phyloP scores from a whole-genome alignment of 1,284 basidiomycete genomes.

The Cutaneotrichosporon dermatis region DNA sequence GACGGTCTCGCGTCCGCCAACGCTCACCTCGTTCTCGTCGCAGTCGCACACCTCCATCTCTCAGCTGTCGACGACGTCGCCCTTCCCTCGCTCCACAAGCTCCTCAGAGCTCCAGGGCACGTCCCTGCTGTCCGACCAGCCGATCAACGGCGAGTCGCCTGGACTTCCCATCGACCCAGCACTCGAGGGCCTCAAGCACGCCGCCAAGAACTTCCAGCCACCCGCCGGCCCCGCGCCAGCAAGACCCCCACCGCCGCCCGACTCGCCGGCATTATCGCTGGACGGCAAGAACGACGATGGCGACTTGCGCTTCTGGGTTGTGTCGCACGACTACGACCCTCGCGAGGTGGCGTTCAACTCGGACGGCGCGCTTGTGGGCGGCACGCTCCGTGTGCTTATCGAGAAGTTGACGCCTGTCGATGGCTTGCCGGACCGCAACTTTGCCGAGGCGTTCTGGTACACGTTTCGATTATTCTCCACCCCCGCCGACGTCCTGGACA shows the following conservation, averaged over 20 bases:
- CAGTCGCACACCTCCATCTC: conserved; percentile 8
- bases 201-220: conserved; percentile 7
- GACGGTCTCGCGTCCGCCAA: conserved; percentile 5
- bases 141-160: conserved; percentile 8
- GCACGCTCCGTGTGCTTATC: conserved; percentile 78
- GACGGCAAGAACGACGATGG: conserved; percentile 13
- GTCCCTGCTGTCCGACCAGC: neutral
- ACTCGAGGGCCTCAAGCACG: conserved; percentile 13
- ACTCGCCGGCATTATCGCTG: conserved; percentile 4
- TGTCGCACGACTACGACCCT: conserved; percentile 52
- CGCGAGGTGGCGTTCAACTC: conserved; percentile 85
- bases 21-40: conserved; percentile 6
- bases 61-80: conserved; percentile 4
- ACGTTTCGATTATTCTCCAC: conserved; percentile 92
- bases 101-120: conserved; percentile 1
- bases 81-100: conserved; percentile 3
- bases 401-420: conserved; percentile 96
- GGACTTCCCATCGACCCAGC: neutral
- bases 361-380: conserved; percentile 85
- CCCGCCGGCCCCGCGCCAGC: neutral
- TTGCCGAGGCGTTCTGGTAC: conserved; percentile 85
- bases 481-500: conserved; percentile 68
- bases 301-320: conserved; percentile 44
- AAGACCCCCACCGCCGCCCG: conserved; percentile 1
- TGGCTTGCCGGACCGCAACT: conserved; percentile 71